Base-by-base conservation (phyloP, 345 rosid species). In the Linum trigynum region DNA sequence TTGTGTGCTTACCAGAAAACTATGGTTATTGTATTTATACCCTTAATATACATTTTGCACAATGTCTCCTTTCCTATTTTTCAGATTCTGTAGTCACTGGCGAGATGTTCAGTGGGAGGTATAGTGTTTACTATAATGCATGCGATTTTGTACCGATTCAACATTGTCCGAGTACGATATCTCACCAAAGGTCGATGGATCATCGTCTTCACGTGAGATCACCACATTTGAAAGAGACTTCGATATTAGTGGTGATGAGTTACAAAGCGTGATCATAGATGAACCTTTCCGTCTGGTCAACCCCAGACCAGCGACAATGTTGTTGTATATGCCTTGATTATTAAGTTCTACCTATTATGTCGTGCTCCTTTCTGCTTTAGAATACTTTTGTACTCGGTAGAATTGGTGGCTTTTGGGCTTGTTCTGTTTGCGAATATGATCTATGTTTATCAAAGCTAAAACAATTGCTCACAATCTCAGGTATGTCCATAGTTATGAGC, bases 261-360 rank as follows among this genome's bases (percentile, higher is more conserved):
- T 71, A 36, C 82, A 82, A 66, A 79, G 78, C 81, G 67, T 77
- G 67, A 77, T 70, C 67, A 81, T 66, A 6, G 95, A 84, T 45
- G 97, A 86, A 76, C 82, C 82, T 72, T 71, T 81, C 65, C 83
- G 66, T 82, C 81, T 88, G 56, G 87, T 91, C 74, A 79, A 78
- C 76, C 72, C 32, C 74, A 41, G 97, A 90, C 67, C 96, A 87
- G 62, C 86, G 83, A 11, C 99, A 83, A 53, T 95, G 99, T 65
- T 23, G 32, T 23, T 90, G 99, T 60, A 95, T 95, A 70, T 95
- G 99, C 75, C 91, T 95, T 70, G 99, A 95, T 74, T 82, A 41
- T 70, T 98, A 74, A 89, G 99, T 98, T 94, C 71, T 23, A 23
- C 32, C 32, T 23, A 23, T 23, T 23, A 58, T 42, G 57, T 71